A percentile compares a stretch with the other conserved stretches of the same genome.
Conservation (phyloP, 768 basidiomycete species). For the Myochromella boudieri region DNA sequence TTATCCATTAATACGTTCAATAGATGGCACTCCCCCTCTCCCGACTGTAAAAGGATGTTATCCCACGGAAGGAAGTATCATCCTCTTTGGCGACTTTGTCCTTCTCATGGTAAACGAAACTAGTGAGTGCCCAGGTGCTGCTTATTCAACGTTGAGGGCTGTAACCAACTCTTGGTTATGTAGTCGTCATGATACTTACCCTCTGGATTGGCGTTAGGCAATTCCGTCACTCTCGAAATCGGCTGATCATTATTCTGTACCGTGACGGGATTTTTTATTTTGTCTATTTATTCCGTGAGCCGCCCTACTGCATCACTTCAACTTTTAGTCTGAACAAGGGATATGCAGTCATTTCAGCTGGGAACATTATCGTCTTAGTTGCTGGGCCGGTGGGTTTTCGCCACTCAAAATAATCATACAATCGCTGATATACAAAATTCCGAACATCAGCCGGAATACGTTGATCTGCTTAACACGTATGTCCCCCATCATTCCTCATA, state of each 20-base stretch:
- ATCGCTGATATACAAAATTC: background rate
- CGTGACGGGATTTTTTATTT: constrained; percentile 5
- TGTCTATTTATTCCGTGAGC: background rate
- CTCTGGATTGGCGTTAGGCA: background rate
- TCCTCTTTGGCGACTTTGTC: background rate
- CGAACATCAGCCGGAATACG: constrained; percentile 1
- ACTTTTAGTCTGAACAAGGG: background rate
- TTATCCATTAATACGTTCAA: background rate
- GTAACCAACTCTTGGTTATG: background rate
- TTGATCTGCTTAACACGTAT: background rate
- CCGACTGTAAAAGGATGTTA: constrained; percentile 13
- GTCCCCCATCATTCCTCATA: background rate
- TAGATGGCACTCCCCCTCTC: constrained; percentile 12
- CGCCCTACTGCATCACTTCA: background rate
- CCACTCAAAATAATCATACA: background rate
- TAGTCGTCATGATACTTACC: constrained; percentile 2
- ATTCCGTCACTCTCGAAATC: background rate
- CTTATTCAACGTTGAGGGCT: background rate
- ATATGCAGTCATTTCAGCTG: background rate
- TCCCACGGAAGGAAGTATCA: background rate
- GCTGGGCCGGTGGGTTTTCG: background rate
- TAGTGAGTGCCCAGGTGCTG: background rate
- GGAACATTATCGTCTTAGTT: background rate
- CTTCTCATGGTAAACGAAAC: background rate
- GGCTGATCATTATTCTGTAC: constrained; percentile 1